These are phyloP conservation scores for Trichoderma simmonsii DNA, from an alignment of 2,329 filamentous ascomycete species.

Conservation along the genomic window DNA sequence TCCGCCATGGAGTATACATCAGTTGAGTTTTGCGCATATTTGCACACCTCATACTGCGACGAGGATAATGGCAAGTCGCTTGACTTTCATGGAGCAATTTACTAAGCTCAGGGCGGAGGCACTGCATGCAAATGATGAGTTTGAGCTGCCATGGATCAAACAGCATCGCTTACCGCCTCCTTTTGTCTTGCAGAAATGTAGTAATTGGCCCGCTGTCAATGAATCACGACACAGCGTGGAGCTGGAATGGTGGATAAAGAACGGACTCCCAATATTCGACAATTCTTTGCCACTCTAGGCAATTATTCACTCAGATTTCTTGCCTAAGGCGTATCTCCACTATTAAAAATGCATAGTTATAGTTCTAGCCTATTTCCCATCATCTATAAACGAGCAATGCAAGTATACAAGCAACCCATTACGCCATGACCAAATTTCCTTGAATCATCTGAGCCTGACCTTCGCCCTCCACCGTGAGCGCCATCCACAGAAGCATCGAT, in stretches of 20 bases:
- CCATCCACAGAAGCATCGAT: constrained; percentile 10
- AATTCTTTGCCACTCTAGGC: background rate
- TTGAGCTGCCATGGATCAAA: background rate
- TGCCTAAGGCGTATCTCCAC: background rate
- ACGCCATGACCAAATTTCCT: background rate
- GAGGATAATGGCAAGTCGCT: background rate
- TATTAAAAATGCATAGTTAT: background rate
- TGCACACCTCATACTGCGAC: background rate
- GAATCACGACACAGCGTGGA: background rate
- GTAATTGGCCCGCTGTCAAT: background rate
- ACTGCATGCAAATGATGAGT: background rate
- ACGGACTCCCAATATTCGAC: background rate
- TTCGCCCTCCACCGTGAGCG: background rate
- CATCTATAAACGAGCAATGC: background rate
- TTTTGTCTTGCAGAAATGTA: background rate
- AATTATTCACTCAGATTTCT: background rate
- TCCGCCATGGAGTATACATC: background rate
- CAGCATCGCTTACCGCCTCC: background rate
- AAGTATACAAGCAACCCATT: background rate
- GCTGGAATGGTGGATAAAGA: background rate
- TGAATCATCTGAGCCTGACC: constrained; percentile 6
- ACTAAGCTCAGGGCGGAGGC: background rate
- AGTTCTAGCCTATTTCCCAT: background rate
- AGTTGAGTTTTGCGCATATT: background rate
- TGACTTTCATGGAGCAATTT: background rate